Conservation (phyloP, 2,329 filamentous ascomycete genomes). For the Stagonosporopsis tanaceti region DNA sequence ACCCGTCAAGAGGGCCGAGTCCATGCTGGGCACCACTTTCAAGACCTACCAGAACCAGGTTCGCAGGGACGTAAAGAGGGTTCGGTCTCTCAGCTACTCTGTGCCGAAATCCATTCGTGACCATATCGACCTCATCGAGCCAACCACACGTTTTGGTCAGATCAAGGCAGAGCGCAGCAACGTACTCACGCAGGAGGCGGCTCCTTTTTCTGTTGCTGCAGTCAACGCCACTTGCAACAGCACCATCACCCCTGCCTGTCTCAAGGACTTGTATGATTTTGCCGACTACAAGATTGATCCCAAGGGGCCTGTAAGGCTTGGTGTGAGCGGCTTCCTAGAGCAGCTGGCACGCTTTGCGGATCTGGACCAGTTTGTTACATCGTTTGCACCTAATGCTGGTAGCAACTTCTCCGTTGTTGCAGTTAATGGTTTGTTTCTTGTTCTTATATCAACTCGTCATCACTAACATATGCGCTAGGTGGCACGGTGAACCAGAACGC, state of each 20-base stretch:
- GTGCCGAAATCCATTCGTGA: conserved; percentile 64
- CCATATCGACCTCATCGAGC: conserved; percentile 69
- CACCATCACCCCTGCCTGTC: conserved; percentile 56
- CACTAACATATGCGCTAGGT: conserved; percentile 26
- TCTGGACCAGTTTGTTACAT: conserved; percentile 51
- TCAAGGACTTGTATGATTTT: conserved; percentile 57
- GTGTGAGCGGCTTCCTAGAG: conserved; percentile 58
- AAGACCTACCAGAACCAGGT: conserved; percentile 61
- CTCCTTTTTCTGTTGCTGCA: conserved; percentile 30
- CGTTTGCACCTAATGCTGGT: conserved; percentile 52
- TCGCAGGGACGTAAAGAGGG: conserved; percentile 53
- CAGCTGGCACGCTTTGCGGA: conserved; percentile 60
- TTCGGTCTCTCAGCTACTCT: conserved; percentile 68
- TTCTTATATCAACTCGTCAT: too few species aligned
- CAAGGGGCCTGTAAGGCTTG: conserved; percentile 49
- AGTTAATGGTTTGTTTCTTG: conserved; percentile 51
- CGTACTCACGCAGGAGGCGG: conserved; percentile 40
- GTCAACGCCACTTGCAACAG: conserved; percentile 52
- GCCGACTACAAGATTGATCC: conserved; percentile 51
- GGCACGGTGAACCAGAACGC: conserved; percentile 47
- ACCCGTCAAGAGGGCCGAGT: conserved; percentile 61
- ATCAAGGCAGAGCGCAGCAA: conserved; percentile 54
- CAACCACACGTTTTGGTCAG: conserved; percentile 69
- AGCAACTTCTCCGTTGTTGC: conserved; percentile 56
- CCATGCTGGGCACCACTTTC: conserved; percentile 66